Base-by-base conservation (phyloP, 208 protist genomes). In the Angomonas desouzai region DNA sequence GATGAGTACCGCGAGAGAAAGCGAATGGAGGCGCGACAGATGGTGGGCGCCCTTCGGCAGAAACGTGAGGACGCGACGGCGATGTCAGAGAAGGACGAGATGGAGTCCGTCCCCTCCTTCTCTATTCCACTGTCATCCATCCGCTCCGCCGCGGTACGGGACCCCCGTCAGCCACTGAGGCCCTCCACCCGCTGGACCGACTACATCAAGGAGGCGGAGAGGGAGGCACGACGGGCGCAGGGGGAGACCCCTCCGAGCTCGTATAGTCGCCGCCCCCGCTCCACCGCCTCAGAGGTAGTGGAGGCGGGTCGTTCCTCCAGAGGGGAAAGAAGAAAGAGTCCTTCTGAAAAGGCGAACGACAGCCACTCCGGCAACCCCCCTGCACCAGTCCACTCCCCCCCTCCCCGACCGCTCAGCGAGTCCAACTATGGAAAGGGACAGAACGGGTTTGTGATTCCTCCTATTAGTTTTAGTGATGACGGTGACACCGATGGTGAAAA, bases 111-210 rank as follows among this genome's bases (percentile, higher is more conserved):
- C 6, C 45, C 45, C 20, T 51, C 45, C 45, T 13, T 51, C 45
- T 27, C 36, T 40, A 40, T 40, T 40, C 36, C 36, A 13, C 13
- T 40, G 36, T 40, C 30, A 22, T 23, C 25, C 53, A 66, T 56
- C 60, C 23, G 25, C 25, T 34, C 57, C 6, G 55, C 28, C 10
- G 36, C 36, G 36, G 36, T 40, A 40, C 6, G 64, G 59, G 55
- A 3, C 73, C n/a, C n/a, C n/a, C n/a, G n/a, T n/a, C n/a, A n/a
- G n/a, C n/a, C n/a, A n/a, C n/a, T n/a, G n/a, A n/a, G n/a, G n/a
- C n/a, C 72, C 34, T 79, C 73, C 18, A 83, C 73, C 13, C 47
- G 55, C 32, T 83, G 77, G 77, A 13, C 9, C 6, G 77, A 79
- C 60, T 83, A 79, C 64, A 69, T 79, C 1, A 68, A 65, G 23